Percentiles rank a stretch among this genome's conserved stretches.
Evolutionary conservation across 768 basidiomycete species (phyloP).

Genomic region (Dioszegia aurantiaca): DNA sequence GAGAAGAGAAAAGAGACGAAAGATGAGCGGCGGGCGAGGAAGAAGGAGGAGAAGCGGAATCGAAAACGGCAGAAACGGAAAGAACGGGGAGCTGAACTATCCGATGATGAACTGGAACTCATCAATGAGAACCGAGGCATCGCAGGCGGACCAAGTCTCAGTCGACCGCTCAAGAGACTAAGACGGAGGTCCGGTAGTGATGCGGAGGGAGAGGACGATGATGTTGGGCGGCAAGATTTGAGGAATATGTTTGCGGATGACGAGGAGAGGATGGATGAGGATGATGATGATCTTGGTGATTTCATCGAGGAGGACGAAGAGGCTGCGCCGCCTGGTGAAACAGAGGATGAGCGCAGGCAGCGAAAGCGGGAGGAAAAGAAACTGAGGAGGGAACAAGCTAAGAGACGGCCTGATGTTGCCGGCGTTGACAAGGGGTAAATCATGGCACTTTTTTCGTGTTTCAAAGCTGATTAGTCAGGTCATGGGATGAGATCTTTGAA

Average conservation of each 20-base stretch:
- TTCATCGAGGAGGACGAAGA: conserved; percentile 64
- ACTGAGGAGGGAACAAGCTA: conserved; percentile 63
- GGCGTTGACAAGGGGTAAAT: conserved; percentile 78
- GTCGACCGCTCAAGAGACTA: conserved; percentile 67
- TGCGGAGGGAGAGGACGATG: conserved; percentile 67
- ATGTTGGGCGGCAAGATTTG: conserved; percentile 58
- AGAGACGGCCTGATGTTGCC: conserved; percentile 66
- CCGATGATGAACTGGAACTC: conserved; percentile 83
- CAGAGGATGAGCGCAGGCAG: conserved; percentile 70
- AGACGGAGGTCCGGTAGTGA: conserved; percentile 62
- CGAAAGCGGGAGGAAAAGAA: conserved; percentile 56
- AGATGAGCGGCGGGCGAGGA: conserved; percentile 51
- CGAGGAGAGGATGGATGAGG: conserved; percentile 58
- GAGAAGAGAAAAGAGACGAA: conserved; percentile 58
- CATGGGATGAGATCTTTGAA: conserved; percentile 92
- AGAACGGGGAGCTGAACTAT: conserved; percentile 56
- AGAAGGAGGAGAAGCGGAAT: conserved; percentile 64
- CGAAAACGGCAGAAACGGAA: conserved; percentile 52
- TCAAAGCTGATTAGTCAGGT: conserved; percentile 55
- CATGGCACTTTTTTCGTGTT: neutral
- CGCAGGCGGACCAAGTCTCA: conserved; percentile 56
- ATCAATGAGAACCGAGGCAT: conserved; percentile 80
- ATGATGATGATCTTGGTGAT: conserved; percentile 63
- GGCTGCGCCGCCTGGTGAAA: conserved; percentile 69
- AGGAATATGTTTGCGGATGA: conserved; percentile 80